These are phyloP conservation scores for Sequoia sempervirens DNA, from an alignment of 75 land plant genomes.

Conservation along the genomic window DNA sequence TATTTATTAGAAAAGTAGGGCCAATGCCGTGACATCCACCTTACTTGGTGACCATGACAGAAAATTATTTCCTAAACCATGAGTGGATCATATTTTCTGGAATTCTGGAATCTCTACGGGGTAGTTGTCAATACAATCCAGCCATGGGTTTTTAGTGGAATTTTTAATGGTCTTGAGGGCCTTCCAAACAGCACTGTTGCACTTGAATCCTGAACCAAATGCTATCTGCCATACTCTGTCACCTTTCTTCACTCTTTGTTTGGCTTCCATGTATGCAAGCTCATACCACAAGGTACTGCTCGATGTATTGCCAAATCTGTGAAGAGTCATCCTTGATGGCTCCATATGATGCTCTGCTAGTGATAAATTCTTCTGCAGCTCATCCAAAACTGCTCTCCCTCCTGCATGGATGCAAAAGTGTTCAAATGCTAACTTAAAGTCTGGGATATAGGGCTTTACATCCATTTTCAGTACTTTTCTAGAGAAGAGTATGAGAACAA, in stretches of 20 bases:
- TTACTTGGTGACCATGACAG: too few species aligned
- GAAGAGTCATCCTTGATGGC: conserved; percentile 58
- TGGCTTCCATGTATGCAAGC: conserved; percentile 71
- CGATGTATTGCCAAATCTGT: conserved; percentile 68
- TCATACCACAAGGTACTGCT: conserved; percentile 77
- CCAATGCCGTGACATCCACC: too few species aligned
- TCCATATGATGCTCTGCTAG: conserved; percentile 60
- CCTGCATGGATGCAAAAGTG: too few species aligned
- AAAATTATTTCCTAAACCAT: not conserved
- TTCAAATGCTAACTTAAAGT: too few species aligned
- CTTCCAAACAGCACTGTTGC: conserved; percentile 76
- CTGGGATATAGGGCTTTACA: not conserved
- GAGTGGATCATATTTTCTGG: not conserved
- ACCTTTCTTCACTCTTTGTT: conserved; percentile 47
- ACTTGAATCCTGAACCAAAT: conserved; percentile 81
- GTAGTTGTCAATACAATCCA: conserved; percentile 46
- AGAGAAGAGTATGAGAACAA: conserved; percentile 27
- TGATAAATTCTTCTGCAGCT: too few species aligned
- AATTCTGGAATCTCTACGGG: conserved; percentile 31
- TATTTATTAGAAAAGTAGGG: too few species aligned
- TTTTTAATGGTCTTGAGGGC: conserved; percentile 28
- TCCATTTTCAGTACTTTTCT: conserved; percentile 17
- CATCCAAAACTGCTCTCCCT: too few species aligned
- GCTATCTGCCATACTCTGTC: conserved; percentile 77
- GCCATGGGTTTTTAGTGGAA: conserved; percentile 39